Conservation (phyloP, 1,139 yeast genomes). For the Kurtzmaniella quercitrusa region DNA sequence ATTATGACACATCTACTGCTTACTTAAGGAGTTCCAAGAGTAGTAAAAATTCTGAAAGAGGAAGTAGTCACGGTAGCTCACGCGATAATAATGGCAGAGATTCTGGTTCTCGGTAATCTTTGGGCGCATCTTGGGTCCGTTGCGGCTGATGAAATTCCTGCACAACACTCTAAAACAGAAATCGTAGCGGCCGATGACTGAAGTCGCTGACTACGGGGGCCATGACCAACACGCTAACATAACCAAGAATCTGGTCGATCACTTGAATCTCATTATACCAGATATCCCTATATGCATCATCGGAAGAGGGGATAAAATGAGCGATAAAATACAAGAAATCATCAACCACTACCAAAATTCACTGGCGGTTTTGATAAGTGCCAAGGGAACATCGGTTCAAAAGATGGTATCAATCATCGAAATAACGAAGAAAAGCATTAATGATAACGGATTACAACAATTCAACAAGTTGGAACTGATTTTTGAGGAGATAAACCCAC, state of each 20-base stretch:
- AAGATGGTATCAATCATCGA: slow-evolving; percentile 25
- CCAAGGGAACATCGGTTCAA: slow-evolving; percentile 18
- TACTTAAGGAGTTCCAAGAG: slow-evolving; percentile 18
- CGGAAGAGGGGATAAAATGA: slow-evolving; percentile 25
- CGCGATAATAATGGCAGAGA: neutral
- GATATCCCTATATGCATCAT: slow-evolving; percentile 12
- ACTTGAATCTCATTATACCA: neutral
- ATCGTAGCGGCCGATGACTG: slow-evolving; percentile 1
- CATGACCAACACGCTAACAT: neutral
- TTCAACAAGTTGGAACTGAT: slow-evolving; percentile 4
- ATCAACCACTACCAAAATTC: slow-evolving; percentile 8
- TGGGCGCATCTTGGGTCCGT: too few species aligned
- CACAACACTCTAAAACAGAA: neutral
- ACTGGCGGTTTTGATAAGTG: slow-evolving; percentile 13
- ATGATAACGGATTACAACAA: slow-evolving; percentile 3
- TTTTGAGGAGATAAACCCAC: neutral
- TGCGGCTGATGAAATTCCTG: too few species aligned
- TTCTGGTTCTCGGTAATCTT: neutral
- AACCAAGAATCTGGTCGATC: neutral
- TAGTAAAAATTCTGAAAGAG: slow-evolving; percentile 14
- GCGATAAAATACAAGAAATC: slow-evolving; percentile 17
- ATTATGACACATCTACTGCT: slow-evolving; percentile 20
- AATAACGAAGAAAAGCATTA: slow-evolving; percentile 18
- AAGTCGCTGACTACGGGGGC: slow-evolving; percentile 1
- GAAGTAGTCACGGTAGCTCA: slow-evolving; percentile 9